phyloP scores from a whole-genome alignment of 2,329 filamentous ascomycete species.

The Colletotrichum spinosum region DNA sequence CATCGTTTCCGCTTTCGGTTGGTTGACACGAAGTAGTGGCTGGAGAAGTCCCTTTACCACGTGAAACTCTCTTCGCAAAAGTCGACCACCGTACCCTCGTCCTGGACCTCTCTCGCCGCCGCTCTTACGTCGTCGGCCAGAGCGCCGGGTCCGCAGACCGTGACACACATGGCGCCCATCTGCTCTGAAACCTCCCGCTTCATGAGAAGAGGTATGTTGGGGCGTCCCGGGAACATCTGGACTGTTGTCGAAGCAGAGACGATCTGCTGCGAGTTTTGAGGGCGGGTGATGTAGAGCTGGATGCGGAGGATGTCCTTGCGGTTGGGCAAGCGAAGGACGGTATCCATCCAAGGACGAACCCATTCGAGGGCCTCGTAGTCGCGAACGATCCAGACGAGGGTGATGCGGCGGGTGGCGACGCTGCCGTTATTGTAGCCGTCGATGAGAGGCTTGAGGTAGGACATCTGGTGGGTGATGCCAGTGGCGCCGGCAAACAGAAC shows the following conservation, averaged over 20 bases:
- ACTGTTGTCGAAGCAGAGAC: constrained; percentile 82
- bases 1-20: constrained; percentile 10
- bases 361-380: constrained; percentile 91
- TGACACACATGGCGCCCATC: constrained; percentile 89
- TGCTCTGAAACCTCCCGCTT: constrained; percentile 85
- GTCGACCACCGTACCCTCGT: constrained; percentile 72
- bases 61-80: constrained; percentile 84
- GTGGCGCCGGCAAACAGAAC: constrained; percentile 93
- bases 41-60: constrained; percentile 55
- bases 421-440: constrained; percentile 76
- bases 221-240: constrained; percentile 91
- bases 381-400: constrained; percentile 92
- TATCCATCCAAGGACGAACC: constrained; percentile 87
- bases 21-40: neutral
- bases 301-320: constrained; percentile 87
- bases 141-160: constrained; percentile 80
- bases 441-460: constrained; percentile 84
- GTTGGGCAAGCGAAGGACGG: constrained; percentile 80
- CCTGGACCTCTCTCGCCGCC: constrained; percentile 73
- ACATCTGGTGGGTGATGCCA: constrained; percentile 94
- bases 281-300: constrained; percentile 90
- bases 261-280: constrained; percentile 85
- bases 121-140: constrained; percentile 81
- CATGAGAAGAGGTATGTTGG: constrained; percentile 83
- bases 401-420: constrained; percentile 83